phyloP scores from a whole-genome alignment of 495 filamentous ascomycete genomes.

The Sporormia fimetaria region DNA sequence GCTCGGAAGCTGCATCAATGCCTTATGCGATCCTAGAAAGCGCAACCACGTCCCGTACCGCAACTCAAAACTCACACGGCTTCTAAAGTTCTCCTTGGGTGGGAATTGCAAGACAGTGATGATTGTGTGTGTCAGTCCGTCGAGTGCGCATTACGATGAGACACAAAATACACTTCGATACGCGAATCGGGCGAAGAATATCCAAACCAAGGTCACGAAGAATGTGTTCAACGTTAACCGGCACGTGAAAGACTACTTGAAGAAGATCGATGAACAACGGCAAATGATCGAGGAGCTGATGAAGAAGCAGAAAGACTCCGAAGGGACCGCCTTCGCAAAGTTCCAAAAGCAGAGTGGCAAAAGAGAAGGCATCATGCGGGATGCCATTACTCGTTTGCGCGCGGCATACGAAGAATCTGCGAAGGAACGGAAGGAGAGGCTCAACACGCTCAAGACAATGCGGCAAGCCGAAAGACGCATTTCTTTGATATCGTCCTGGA shows the following conservation, averaged over 20 bases:
- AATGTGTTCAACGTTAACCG: constrained; percentile 99
- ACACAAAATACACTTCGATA: constrained; percentile 98
- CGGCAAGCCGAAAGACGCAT: constrained; percentile 78
- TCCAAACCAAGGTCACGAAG: constrained; percentile 95
- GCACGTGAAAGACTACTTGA: constrained; percentile 95
- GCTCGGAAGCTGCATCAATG: constrained; percentile 96
- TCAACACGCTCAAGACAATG: constrained; percentile 68
- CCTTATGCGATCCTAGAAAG: constrained; percentile 87
- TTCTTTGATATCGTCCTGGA: constrained; percentile 74
- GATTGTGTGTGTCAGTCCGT: constrained; percentile 98
- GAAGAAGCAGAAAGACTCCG: constrained; percentile 81
- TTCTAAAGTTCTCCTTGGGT: constrained; percentile 93
- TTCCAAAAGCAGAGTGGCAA: constrained; percentile 82
- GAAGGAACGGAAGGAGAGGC: constrained; percentile 67
- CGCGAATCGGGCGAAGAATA: constrained; percentile 97
- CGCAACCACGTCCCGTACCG: constrained; percentile 92
- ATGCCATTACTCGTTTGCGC: constrained; percentile 70
- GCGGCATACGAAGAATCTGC: constrained; percentile 73
- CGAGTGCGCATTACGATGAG: constrained; percentile 94
- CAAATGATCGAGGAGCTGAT: constrained; percentile 87
- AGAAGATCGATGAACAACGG: constrained; percentile 96
- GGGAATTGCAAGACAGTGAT: constrained; percentile 99
- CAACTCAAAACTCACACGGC: constrained; percentile 91
- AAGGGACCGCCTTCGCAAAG: constrained; percentile 73
- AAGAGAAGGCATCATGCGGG: constrained; percentile 62